Evolutionary conservation across 306 rosid species (phyloP), one percentile per base, ranked within the genome.

Genomic region (apple (Malus domestica)): DNA sequence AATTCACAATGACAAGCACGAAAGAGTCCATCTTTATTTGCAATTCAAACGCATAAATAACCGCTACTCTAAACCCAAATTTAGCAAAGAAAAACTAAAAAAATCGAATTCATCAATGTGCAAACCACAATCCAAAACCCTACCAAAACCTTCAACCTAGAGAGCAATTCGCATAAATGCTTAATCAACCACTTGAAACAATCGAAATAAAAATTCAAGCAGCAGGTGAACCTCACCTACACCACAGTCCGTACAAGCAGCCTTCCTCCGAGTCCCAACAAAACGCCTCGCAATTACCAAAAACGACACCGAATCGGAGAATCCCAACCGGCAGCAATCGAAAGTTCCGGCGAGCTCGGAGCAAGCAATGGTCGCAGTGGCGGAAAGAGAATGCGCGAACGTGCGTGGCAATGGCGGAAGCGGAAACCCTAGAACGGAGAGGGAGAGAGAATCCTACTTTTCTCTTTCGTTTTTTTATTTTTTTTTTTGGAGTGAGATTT

Each of bases 401-500:
- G 69, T 5, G 23, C 6, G 69, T 42, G 51, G 45, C 71, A 74
- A 83, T 74, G 83, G 79, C 16, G 78, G 54, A 57, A 73, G 27
- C n/a, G 46, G 68, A 80, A 83, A 80, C 82, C 85, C 83, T 74
- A 77, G 77, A 54, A 61, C 4, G 30, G 45, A 45, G 45, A 57
- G 22, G 58, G 18, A 29, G 61, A 35, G 83, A 65, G 64, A 74
- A 83, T 51, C 66, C 78, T 29, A 59, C 25, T 66, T 33, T 55
- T 10, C 20, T 29, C 9, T 35, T 35, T 35, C 42, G 42, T 13
- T 5, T 29, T 35, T 54, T 25, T 25, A 25, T 49, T 42, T 30
- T 42, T 33, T n/a, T 77, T 29, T 18, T 30, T 20, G 10, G 55
- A 27, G 13, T 62, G 40, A 32, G 15, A 38, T 1, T 35, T 32